Conservation (phyloP, 352 stramenopile genomes). For the Globisporangium megalacanthum region DNA sequence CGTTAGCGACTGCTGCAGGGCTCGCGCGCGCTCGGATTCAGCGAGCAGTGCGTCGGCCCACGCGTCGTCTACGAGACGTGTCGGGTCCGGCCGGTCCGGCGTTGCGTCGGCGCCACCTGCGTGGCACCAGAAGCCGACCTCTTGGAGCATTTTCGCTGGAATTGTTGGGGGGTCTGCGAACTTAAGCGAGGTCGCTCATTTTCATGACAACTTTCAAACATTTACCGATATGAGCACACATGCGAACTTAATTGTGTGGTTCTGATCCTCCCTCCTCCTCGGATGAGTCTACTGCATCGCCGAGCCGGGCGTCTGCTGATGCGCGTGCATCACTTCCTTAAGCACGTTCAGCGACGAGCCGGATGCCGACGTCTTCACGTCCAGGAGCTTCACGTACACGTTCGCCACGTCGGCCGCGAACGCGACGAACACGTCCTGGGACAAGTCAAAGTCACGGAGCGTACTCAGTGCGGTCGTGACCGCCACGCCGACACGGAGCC, state of each 20-base stretch:
- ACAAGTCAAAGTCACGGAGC: slow-evolving; percentile 34
- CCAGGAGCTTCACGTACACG: slow-evolving; percentile 47
- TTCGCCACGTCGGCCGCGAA: slow-evolving; percentile 48
- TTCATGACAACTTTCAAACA: neutral
- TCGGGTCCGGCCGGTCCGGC: slow-evolving; percentile 39
- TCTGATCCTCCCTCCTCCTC: neutral
- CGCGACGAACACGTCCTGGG: slow-evolving; percentile 27
- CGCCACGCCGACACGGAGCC: slow-evolving; percentile 18
- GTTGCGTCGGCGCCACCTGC: slow-evolving; percentile 4
- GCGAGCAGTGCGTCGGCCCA: slow-evolving; percentile 30
- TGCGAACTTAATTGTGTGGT: too few species aligned
- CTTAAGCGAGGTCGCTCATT: neutral
- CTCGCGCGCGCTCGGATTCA: slow-evolving; percentile 12
- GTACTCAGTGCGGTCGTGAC: slow-evolving; percentile 31
- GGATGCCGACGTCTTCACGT: slow-evolving; percentile 22
- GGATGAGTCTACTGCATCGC: neutral
- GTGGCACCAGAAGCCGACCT: slow-evolving; percentile 53
- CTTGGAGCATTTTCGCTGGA: slow-evolving; percentile 22
- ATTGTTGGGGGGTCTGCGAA: neutral
- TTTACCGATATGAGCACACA: too few species aligned
- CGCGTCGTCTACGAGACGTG: slow-evolving; percentile 36
- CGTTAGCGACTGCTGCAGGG: slow-evolving; percentile 59
- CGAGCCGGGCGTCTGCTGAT: neutral
- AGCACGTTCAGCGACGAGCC: slow-evolving; percentile 28
- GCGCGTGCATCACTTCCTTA: slow-evolving; percentile 1